Evolutionary conservation across 2,329 filamentous ascomycete species (phyloP).

Genomic region (Trichoderma asperellum): DNA sequence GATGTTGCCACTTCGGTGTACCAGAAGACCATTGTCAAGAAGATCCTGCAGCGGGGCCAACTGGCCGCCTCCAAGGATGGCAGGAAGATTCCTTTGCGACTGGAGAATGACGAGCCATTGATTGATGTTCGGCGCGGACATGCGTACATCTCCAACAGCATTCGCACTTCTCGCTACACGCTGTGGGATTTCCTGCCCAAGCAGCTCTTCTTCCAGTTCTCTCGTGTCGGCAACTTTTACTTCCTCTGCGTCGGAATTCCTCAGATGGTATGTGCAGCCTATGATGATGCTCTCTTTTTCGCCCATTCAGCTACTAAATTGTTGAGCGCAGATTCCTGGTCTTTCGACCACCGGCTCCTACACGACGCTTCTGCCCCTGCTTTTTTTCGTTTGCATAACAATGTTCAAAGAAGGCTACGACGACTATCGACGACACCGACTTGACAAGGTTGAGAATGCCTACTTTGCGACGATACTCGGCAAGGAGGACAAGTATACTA

Average conservation of each 20-base stretch:
- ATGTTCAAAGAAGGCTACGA: slow-evolving; percentile 88
- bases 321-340: slow-evolving; percentile 61
- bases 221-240: slow-evolving; percentile 84
- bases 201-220: slow-evolving; percentile 83
- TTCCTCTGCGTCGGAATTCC: slow-evolving; percentile 83
- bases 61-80: slow-evolving; percentile 75
- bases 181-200: slow-evolving; percentile 84
- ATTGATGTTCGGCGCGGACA: slow-evolving; percentile 55
- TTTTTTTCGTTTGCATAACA: slow-evolving; percentile 79
- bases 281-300: neutral
- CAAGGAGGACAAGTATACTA: slow-evolving; percentile 42
- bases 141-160: slow-evolving; percentile 62
- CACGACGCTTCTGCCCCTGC: slow-evolving; percentile 73
- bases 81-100: slow-evolving; percentile 50
- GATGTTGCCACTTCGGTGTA: slow-evolving; percentile 38
- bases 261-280: slow-evolving; percentile 59
- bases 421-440: slow-evolving; percentile 75
- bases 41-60: slow-evolving; percentile 66
- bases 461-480: slow-evolving; percentile 52
- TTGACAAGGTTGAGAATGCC: slow-evolving; percentile 81
- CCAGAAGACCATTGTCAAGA: slow-evolving; percentile 48
- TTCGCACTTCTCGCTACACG: slow-evolving; percentile 82
- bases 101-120: slow-evolving; percentile 47
- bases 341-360: slow-evolving; percentile 75
- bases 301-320: slow-evolving; percentile 46